Evolutionary conservation across 2,329 filamentous ascomycete species (phyloP), one percentile per base, ranked within the genome.

Genomic region (Paecilomyces dactylethromorphus): DNA sequence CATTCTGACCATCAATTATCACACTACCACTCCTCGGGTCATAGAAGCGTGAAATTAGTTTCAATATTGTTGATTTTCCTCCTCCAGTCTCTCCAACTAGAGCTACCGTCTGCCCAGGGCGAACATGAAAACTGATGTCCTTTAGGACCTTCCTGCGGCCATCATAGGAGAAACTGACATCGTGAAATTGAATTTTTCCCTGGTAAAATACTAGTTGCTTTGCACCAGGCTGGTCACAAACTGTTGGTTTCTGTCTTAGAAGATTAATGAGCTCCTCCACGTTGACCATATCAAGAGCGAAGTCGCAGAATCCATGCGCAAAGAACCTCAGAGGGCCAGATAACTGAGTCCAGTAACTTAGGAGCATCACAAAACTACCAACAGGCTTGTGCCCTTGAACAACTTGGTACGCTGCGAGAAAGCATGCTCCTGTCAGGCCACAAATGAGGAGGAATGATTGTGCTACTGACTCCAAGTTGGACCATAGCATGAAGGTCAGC

Each of bases 291-390:
- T 84, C 80, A 21, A 75, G 73, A 2, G 78, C 76, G 31, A 85
- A 72, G 53, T 76, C 74, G 22, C 76, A 74, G 58, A 82, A 79
- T 29, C 78, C 79, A 62, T 74, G 79, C 0, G 78, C 78, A 49
- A 86, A 75, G 12, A 76, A 75, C n/a, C 76, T 74, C 3, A 86
- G 70, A 6, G 83, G 82, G 2, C 66, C 68, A 58, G 77, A 66
- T 13, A 83, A 61, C 69, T 80, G 71, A 66, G 74, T 71, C 87
- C 87, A 90, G 70, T 89, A 90, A 33, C 83, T 80, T 15, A 87
- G 76, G 26, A 90, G 71, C 18, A 86, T 85, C 3, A 89, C 82
- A 61, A 90, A 86, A 60, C 81, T 81, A 49, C 86, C 86, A 12
- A 87, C 75, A 0, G 81, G 76, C 52, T 78, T 79, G 8, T 70